Evolutionary conservation across 805 yeast species (phyloP).

Genomic region (Komagataella phaffii): DNA sequence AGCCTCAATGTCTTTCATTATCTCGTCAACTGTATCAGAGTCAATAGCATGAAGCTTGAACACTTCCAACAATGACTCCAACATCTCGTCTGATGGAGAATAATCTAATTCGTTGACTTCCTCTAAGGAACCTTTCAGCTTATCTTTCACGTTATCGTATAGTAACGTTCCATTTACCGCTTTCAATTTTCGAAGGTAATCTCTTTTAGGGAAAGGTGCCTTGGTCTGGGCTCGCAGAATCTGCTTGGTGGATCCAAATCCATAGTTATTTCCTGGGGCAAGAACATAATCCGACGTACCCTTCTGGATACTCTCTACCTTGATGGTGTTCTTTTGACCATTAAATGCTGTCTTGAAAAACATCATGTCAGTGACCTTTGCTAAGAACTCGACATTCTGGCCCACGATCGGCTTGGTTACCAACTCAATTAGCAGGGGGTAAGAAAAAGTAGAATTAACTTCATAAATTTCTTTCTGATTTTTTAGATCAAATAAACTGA

Average conservation of each 20-base stretch:
- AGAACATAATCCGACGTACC: conserved; percentile 31
- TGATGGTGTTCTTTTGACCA: conserved; percentile 10
- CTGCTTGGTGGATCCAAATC: conserved; percentile 25
- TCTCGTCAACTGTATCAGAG: neutral
- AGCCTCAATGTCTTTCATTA: neutral
- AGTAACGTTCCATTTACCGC: conserved; percentile 17
- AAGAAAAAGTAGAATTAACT: conserved; percentile 10
- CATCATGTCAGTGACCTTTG: conserved; percentile 13
- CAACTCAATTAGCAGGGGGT: conserved; percentile 18
- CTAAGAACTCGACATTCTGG: conserved; percentile 14
- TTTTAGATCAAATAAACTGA: conserved; percentile 11
- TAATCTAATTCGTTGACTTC: neutral
- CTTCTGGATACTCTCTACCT: conserved; percentile 20
- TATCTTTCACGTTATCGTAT: conserved; percentile 9
- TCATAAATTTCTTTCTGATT: conserved; percentile 5
- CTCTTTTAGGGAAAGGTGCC: conserved; percentile 9
- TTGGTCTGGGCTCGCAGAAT: conserved; percentile 13
- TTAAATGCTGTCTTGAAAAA: conserved; percentile 8
- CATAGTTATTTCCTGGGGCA: conserved; percentile 31
- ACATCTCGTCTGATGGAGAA: neutral
- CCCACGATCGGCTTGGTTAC: conserved; percentile 9
- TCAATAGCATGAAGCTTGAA: neutral
- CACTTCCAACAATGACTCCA: neutral
- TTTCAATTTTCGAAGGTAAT: conserved; percentile 17
- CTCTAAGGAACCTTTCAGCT: neutral